phyloP scores from a whole-genome alignment of 345 rosid genomes.

The Lepidium aucheri region DNA sequence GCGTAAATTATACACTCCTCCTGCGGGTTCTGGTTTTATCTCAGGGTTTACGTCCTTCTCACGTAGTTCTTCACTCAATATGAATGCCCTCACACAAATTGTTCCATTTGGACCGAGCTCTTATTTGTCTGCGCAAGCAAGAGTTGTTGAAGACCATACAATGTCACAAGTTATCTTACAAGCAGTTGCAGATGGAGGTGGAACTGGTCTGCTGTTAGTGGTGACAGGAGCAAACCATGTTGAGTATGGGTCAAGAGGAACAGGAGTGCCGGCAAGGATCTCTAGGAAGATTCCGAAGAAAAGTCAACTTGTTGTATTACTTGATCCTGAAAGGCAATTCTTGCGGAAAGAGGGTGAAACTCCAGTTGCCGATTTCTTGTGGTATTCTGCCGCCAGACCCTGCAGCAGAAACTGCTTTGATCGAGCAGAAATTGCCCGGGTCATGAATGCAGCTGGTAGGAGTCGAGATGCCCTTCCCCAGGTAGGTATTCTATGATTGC shows the following conservation, averaged over 20 bases:
- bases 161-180: slow-evolving; percentile 67
- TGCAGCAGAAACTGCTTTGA: slow-evolving; percentile 92
- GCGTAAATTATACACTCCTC: slow-evolving; percentile 64
- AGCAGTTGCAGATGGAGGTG: slow-evolving; percentile 52
- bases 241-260: slow-evolving; percentile 69
- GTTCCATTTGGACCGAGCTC: slow-evolving; percentile 86
- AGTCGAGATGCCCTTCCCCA: slow-evolving; percentile 81
- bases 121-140: slow-evolving; percentile 74
- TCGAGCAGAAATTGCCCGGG: slow-evolving; percentile 91
- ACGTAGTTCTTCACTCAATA: slow-evolving; percentile 44
- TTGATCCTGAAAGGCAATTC: slow-evolving; percentile 84
- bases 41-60: slow-evolving; percentile 75
- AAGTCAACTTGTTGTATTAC: slow-evolving; percentile 72
- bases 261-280: slow-evolving; percentile 84
- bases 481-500: slow-evolving; percentile 30
- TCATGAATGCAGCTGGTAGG: slow-evolving; percentile 95
- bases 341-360: slow-evolving; percentile 81
- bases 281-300: slow-evolving; percentile 77
- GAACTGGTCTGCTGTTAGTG: slow-evolving; percentile 61
- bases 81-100: slow-evolving; percentile 41
- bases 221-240: slow-evolving; percentile 82
- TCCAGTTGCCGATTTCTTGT: slow-evolving; percentile 82
- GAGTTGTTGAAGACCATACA: slow-evolving; percentile 79
- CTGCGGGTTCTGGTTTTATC: slow-evolving; percentile 85
- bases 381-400: slow-evolving; percentile 95